Evolutionary conservation across 2,329 filamentous ascomycete genomes (phyloP), one percentile per base, ranked within the genome.

Genomic region (Fusarium caatingaense): DNA sequence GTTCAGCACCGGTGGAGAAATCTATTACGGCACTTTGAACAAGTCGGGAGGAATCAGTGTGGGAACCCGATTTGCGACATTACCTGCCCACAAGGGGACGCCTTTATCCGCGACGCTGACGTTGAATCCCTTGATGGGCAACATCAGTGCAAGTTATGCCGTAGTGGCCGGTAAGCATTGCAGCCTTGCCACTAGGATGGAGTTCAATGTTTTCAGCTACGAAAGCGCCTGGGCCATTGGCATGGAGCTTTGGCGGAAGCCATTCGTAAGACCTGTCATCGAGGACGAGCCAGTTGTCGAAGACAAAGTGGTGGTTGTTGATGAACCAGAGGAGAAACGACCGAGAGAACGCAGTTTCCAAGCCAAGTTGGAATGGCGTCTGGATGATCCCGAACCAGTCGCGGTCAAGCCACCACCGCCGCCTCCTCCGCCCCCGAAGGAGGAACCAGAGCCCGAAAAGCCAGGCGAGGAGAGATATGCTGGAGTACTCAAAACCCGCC

Each of bases 121-220:
- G 10, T 81, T 98, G 50, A 98, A 97, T 73, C 96, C 96, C 6
- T 84, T 99, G 50, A 98, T 98, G 89, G 96, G 96, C 20, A 97
- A 93, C 76, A 86, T 99, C 64, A 94, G 92, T 60, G 93, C 94
- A 37, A 97, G 90, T 18, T 99, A 99, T 78, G 93, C 96, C 0
- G 93, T 98, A 49, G 92, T 93, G 76, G 95, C 95, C 3, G 93
- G 93, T 5, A 88, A 88, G 34, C 89, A 93, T 74, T 88, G 97
- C 72, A 92, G 93, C 13, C 87, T 99, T 51, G 96, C 94, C 69
- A 97, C 94, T 23, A 90, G 92, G 51, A 95, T 98, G 82, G 94
- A 97, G 77, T 99, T 99, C 82, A 99, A 99, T 76, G 92, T 98
- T 51, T 98, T 98, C 81, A 97, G 93, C 78, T 99, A 98, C 83